Percentiles rank a stretch among this genome's conserved stretches.
Evolutionary conservation across 345 rosid genomes (phyloP).

Genomic region (Salix brachista): DNA sequence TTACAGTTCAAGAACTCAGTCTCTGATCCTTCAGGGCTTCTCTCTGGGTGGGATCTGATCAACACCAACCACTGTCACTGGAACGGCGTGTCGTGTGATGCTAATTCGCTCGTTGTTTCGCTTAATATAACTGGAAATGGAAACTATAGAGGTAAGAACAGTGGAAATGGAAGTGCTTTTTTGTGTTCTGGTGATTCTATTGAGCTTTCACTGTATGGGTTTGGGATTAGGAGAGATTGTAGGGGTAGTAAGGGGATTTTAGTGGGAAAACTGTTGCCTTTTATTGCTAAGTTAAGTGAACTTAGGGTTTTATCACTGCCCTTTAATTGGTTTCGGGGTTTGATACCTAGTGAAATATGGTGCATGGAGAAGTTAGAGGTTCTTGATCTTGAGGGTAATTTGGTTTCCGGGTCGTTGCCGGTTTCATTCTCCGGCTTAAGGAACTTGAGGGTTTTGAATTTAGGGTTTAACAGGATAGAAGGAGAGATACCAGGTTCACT

Average conservation of each 20-base stretch:
- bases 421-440: constrained; percentile 41
- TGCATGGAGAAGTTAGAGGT: constrained; percentile 72
- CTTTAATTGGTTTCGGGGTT: constrained; percentile 64
- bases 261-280: constrained; percentile 53
- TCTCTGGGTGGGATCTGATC: constrained; percentile 50
- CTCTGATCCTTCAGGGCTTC: constrained; percentile 59
- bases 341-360: constrained; percentile 69
- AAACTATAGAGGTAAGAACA: constrained; percentile 37
- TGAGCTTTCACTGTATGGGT: constrained; percentile 64
- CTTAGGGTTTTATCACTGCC: constrained; percentile 76
- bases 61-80: constrained; percentile 54
- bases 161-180: constrained; percentile 26
- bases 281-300: constrained; percentile 48
- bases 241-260: constrained; percentile 44
- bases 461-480: constrained; percentile 62
- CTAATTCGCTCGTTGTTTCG: constrained; percentile 51
- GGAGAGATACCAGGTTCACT: constrained; percentile 62
- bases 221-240: constrained; percentile 65
- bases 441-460: constrained; percentile 62
- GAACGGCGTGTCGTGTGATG: constrained; percentile 68
- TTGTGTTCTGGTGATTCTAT: constrained; percentile 50
- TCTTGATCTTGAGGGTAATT: constrained; percentile 86
- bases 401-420: constrained; percentile 49
- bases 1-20: constrained; percentile 63
- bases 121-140: constrained; percentile 64